A percentile compares a stretch with the other conserved stretches of the same genome.
Conservation (phyloP, 495 filamentous ascomycete species). For the Glutinoglossum americanum region DNA sequence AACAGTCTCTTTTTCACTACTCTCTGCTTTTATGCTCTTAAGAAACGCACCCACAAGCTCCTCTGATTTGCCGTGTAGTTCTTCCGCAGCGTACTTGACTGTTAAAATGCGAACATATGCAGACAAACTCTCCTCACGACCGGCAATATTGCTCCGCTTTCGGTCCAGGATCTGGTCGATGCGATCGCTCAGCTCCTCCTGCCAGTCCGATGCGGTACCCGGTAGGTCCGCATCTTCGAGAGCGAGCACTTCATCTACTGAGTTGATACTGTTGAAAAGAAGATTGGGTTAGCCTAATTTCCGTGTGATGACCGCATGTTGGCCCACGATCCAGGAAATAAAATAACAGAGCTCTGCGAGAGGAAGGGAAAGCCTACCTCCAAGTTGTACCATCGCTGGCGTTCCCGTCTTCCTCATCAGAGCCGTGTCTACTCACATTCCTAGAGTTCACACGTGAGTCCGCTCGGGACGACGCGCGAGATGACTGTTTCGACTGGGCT, state of each 20-base stretch:
- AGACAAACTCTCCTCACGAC: conserved; percentile 49
- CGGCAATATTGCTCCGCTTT: conserved; percentile 64
- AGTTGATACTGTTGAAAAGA: conserved; percentile 15
- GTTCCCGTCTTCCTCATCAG: conserved; percentile 64
- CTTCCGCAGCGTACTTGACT: conserved; percentile 46
- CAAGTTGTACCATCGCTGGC: conserved; percentile 46
- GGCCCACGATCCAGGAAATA: not conserved
- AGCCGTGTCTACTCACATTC: conserved; percentile 29
- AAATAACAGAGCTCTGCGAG: not conserved
- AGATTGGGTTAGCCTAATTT: not conserved
- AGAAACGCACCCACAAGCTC: conserved; percentile 54
- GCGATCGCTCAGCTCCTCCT: conserved; percentile 42
- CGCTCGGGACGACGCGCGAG: conserved; percentile 38
- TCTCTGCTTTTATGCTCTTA: conserved; percentile 48
- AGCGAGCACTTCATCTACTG: conserved; percentile 18
- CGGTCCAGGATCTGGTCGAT: conserved; percentile 68
- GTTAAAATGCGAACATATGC: conserved; percentile 53
- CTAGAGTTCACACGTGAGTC: conserved; percentile 33
- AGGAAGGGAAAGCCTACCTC: conserved; percentile 29
- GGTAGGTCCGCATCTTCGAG: conserved; percentile 1
- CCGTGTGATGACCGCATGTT: not conserved
- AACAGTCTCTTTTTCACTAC: conserved; percentile 49
- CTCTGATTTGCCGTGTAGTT: conserved; percentile 33
- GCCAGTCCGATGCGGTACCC: conserved; percentile 36
- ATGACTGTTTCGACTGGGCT: conserved; percentile 50